Evolutionary conservation across 2,329 filamentous ascomycete genomes (phyloP), one percentile per base, ranked within the genome.

Genomic region (Cryphonectria naterciae): DNA sequence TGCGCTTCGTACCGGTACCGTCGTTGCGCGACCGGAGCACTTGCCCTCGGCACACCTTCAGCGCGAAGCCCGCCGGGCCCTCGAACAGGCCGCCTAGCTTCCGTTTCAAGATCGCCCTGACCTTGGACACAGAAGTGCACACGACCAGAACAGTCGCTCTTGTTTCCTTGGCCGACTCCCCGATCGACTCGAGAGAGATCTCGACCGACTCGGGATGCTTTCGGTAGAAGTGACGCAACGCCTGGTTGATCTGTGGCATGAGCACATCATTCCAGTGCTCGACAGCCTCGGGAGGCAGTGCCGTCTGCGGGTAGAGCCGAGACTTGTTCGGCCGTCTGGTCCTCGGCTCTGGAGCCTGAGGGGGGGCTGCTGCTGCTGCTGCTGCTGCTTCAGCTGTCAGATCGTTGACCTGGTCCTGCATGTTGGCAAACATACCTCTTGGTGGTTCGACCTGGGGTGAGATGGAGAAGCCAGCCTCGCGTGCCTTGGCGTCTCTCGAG

Each of bases 181-280:
- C 93, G 56, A 94, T 89, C 0, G 90, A 91, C 72, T 93, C 89
- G 1, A 95, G 87, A 13, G 91, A 92, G 56, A 95, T 93, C 76
- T 93, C 92, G 46, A 93, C 89, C 0, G 92, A 93, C 78, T 95
- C 93, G 0, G 90, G 87, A 65, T 93, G 87, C 75, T 92, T 92
- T 74, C 88, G 88, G 76, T 94, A 90, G 72, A 93, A 93, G 66
- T 88, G 86, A 32, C 90, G 88, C 22, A 94, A 85, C 1, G 93
- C 88, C 25, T 88, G 85, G 77, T 93, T 92, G 72, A 95, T 88
- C 72, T 93, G 90, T 1, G 91, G 91, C 83, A 93, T 92, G 70
- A 94, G 81, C 2, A 86, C 86, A 1, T 84, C 85, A 75, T 94
- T 91, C 92, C 92, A 95, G 73, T 90, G 87, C 49, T 93, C 89